Evolutionary conservation across 2,329 filamentous ascomycete species (phyloP).

Genomic region (Penicillium sclerotiorum): DNA sequence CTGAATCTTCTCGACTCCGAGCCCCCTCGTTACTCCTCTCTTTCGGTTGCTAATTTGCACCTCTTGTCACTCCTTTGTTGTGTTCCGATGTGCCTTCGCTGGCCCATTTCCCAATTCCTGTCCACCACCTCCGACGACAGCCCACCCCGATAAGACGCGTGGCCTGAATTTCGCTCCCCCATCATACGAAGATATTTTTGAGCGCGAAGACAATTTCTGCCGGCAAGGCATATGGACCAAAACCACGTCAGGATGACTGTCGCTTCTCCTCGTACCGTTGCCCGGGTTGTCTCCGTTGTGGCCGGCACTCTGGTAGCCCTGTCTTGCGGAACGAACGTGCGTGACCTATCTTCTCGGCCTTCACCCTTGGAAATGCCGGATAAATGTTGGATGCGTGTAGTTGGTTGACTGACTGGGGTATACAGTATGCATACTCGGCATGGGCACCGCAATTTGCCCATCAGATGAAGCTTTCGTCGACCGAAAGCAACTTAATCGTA

Average conservation of each 20-base stretch:
- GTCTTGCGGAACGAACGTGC: constrained; percentile 89
- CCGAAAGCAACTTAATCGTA: constrained; percentile 88
- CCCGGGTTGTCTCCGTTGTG: constrained; percentile 78
- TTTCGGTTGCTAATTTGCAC: constrained; percentile 2
- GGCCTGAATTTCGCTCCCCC: neutral
- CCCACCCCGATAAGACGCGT: constrained; percentile 12
- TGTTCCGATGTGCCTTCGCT: constrained; percentile 16
- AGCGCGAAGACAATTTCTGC: neutral
- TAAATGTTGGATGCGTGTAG: neutral
- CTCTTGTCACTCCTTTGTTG: constrained; percentile 12
- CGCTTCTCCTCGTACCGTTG: constrained; percentile 39
- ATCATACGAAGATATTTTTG: neutral
- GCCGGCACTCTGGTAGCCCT: constrained; percentile 83
- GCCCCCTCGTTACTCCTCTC: constrained; percentile 1
- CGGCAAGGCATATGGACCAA: neutral
- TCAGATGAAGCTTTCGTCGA: constrained; percentile 82
- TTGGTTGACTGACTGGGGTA: constrained; percentile 19
- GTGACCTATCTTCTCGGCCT: too few species aligned
- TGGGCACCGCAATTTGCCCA: constrained; percentile 97
- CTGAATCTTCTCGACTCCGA: constrained; percentile 10
- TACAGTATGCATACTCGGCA: constrained; percentile 93
- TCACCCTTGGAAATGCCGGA: constrained; percentile 5
- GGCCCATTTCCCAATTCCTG: neutral
- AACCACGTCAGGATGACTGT: constrained; percentile 20
- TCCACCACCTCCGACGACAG: constrained; percentile 5